Percentiles rank a stretch among this genome's conserved stretches.
Conservation (phyloP, 805 yeast genomes). For the Candida chauliodis region DNA sequence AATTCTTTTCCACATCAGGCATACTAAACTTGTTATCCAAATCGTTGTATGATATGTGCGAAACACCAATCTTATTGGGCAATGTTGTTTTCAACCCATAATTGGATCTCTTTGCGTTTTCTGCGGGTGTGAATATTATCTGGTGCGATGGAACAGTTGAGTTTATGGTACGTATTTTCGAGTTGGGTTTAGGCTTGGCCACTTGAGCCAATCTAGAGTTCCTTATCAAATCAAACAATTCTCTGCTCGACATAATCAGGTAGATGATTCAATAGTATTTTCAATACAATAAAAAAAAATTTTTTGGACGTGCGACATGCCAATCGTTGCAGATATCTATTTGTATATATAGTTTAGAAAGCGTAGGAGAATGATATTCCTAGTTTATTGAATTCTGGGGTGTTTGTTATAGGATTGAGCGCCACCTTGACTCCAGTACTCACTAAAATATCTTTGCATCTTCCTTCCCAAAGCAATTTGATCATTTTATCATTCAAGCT, state of each 20-base stretch:
- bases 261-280: not conserved
- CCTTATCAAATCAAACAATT: slow-evolving; percentile 32
- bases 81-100: slow-evolving; percentile 73
- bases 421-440: slow-evolving; percentile 66
- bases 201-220: slow-evolving; percentile 43
- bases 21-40: slow-evolving; percentile 64
- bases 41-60: slow-evolving; percentile 61
- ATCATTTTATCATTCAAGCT: slow-evolving; percentile 60
- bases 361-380: slow-evolving; percentile 66
- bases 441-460: slow-evolving; percentile 71
- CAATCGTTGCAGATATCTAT: not conserved
- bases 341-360: no score
- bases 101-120: slow-evolving; percentile 62
- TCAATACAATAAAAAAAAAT: not conserved
- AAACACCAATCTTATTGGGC: slow-evolving; percentile 57
- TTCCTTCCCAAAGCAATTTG: slow-evolving; percentile 83
- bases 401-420: slow-evolving; percentile 30
- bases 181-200: slow-evolving; percentile 34
- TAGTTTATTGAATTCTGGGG: slow-evolving; percentile 47
- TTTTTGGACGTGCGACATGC: slow-evolving; percentile 5
- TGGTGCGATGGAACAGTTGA: slow-evolving; percentile 62
- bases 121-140: slow-evolving; percentile 63
- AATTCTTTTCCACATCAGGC: slow-evolving; percentile 66
- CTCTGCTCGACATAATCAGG: slow-evolving; percentile 14
- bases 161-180: slow-evolving; percentile 25